These are phyloP conservation scores for Colletotrichum incanum DNA, from an alignment of 2,329 filamentous ascomycete species.

Conservation along the genomic window DNA sequence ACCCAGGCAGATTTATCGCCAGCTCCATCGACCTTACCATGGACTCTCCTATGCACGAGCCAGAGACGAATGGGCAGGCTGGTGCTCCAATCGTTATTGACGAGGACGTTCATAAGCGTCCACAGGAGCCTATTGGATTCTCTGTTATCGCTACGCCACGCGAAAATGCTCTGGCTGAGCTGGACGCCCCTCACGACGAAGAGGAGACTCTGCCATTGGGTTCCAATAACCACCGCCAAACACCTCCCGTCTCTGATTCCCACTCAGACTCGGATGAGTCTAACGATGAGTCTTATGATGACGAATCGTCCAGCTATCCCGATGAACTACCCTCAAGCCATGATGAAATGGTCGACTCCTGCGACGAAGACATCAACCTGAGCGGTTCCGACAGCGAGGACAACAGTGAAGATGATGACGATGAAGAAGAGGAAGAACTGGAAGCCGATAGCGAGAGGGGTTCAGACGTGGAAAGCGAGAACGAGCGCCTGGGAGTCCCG, in stretches of 20 bases:
- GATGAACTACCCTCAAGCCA: slow-evolving; percentile 18
- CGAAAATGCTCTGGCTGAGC: slow-evolving; percentile 4
- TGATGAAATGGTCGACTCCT: not conserved
- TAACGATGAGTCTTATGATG: slow-evolving; percentile 7
- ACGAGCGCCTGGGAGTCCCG: not conserved
- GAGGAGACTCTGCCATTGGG: slow-evolving; percentile 13
- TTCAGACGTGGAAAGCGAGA: slow-evolving; percentile 15
- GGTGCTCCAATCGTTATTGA: slow-evolving; percentile 7
- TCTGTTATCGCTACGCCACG: not conserved
- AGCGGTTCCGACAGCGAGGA: slow-evolving; percentile 51
- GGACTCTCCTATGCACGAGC: slow-evolving; percentile 11
- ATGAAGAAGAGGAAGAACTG: slow-evolving; percentile 48
- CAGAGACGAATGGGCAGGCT: not conserved
- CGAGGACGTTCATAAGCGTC: not conserved
- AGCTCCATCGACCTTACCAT: slow-evolving; percentile 32
- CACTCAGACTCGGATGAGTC: slow-evolving; percentile 19
- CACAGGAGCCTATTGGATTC: not conserved
- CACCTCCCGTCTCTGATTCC: not conserved
- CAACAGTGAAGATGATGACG: slow-evolving; percentile 45
- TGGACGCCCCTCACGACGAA: slow-evolving; percentile 28
- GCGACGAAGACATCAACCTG: slow-evolving; percentile 33
- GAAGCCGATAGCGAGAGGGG: slow-evolving; percentile 39
- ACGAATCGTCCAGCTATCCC: slow-evolving; percentile 12
- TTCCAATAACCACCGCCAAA: not conserved
- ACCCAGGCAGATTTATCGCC: not conserved